Evolutionary conservation across 345 rosid species (phyloP), one percentile per base, ranked within the genome.

Genomic region (Bretschneidera sinensis): DNA sequence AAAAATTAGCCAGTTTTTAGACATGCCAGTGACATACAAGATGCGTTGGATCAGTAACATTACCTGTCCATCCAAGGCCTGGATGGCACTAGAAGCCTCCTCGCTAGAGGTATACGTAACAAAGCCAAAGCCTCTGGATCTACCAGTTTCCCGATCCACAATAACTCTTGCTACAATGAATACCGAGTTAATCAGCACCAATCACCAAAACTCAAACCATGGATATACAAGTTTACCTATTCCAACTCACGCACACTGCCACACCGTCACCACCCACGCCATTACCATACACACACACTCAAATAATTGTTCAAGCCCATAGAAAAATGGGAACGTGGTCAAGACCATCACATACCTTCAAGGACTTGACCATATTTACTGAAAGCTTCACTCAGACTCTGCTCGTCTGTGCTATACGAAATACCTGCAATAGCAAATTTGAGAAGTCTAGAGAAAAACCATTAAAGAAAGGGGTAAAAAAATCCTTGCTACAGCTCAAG

Each of bases 41-140:
- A 39, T 4, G 11, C 45, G 10, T 39, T 7, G 45, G 3, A 39
- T 24, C 33, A 57, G 58, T 14, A 53, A 58, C 22, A 51, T 58
- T 77, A 94, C 99, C 96, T 81, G 85, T 21, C 97, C 99, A 78
- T 94, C 97, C 85, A 90, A 68, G 60, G 96, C 99, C 67, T 94
- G 99, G 47, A 90, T 71, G 61, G 99, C 96, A 79, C 79, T 74
- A 24, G 92, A 80, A n/a, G 99, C 99, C 45, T 78, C 96, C 71
- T 87, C 97, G 0, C 63, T 51, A 43, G 86, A 73, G 5, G 78
- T 72, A 66, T 61, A 94, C 23, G 95, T 94, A 49, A 92, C 66
- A 67, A 87, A 92, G 18, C 91, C 98, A 80, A 89, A 89, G 56
- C 98, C 98, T 70, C 96, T 90, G 15, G 99, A 94, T 62, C 92